Conservation (phyloP, 768 basidiomycete species). For the Austroboletus eburneus region DNA sequence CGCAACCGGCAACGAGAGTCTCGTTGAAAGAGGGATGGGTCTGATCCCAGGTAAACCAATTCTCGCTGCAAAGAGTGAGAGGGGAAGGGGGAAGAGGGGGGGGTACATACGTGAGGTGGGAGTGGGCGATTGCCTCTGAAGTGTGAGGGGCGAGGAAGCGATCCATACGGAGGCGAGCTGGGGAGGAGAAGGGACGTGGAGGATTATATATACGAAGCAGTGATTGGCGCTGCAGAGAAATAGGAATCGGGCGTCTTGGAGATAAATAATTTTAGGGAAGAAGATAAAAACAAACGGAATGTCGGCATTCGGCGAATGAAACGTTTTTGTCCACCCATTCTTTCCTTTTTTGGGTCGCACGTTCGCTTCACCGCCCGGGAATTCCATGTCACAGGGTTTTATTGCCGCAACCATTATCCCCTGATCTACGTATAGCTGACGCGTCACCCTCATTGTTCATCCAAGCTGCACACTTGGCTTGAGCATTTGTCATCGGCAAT, state of each 20-base stretch:
- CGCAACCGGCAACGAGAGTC: slow-evolving; percentile 68
- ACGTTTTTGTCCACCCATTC: slow-evolving; percentile 10
- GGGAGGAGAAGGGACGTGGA: background rate
- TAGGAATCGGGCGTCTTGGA: slow-evolving; percentile 5
- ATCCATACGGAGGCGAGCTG: slow-evolving; percentile 51
- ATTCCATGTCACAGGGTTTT: too few relatives aligned
- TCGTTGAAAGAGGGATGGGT: slow-evolving; percentile 69
- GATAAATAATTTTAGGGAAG: background rate
- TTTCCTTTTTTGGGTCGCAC: slow-evolving; percentile 26
- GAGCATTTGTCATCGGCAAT: too few relatives aligned
- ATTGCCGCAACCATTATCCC: too few relatives aligned
- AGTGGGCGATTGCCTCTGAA: slow-evolving; percentile 70
- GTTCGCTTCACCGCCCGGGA: too few relatives aligned
- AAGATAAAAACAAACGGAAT: background rate
- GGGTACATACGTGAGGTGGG: slow-evolving; percentile 55
- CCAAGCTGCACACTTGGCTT: too few relatives aligned
- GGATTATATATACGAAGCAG: slow-evolving; percentile 5
- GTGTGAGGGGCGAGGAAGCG: slow-evolving; percentile 70
- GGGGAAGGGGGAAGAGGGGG: background rate
- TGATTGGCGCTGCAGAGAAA: slow-evolving; percentile 8
- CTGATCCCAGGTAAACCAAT: slow-evolving; percentile 64
- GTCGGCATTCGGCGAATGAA: slow-evolving; percentile 8
- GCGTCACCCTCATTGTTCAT: too few relatives aligned
- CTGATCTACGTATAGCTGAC: too few relatives aligned
- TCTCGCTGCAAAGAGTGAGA: slow-evolving; percentile 47